Percentiles rank a stretch among this genome's conserved stretches.
Evolutionary conservation across 176 grass and related monocot genomes (phyloP).

Genomic region (sorghum (Sorghum bicolor)): Sorghum_bicolor_NCBIv3 NC_012873.2:60835501-60836000

Average conservation of each 20-base stretch:
- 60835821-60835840: slow-evolving; percentile 23
- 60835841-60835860: slow-evolving; percentile 59
- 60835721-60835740: slow-evolving; percentile 40
- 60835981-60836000: background rate
- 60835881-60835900: slow-evolving; percentile 81
- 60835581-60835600: slow-evolving; percentile 2
- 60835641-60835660: slow-evolving; percentile 70
- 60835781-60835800: background rate
- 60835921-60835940: slow-evolving; percentile 43
- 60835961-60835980: slow-evolving; percentile 10
- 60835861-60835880: slow-evolving; percentile 77
- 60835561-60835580: slow-evolving; percentile 14
- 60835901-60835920: slow-evolving; percentile 74
- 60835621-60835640: slow-evolving; percentile 43
- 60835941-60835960: slow-evolving; percentile 27
- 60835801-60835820: background rate
- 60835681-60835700: slow-evolving; percentile 58
- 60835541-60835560: slow-evolving; percentile 44
- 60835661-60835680: slow-evolving; percentile 86
- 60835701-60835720: slow-evolving; percentile 47
- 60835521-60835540: slow-evolving; percentile 34
- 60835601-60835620: slow-evolving; percentile 21
- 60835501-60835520: slow-evolving; percentile 31
- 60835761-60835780: slow-evolving; percentile 6
- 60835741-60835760: background rate